These are phyloP conservation scores for Hymenoscyphus scutula DNA, from an alignment of 2,329 filamentous ascomycete species.

Conservation along the genomic window DNA sequence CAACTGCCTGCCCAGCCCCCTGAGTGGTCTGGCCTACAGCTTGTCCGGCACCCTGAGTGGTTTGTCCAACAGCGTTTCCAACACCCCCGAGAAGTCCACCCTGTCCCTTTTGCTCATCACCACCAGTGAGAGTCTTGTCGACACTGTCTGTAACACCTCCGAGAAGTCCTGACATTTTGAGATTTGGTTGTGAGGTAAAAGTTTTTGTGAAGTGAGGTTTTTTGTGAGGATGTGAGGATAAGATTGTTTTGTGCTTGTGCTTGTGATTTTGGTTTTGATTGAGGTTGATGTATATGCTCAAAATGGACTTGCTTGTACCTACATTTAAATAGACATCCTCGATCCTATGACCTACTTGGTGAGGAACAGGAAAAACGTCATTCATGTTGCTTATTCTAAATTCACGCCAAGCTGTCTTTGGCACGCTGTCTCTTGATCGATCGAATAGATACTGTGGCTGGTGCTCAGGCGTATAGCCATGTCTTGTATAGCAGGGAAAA, in stretches of 20 bases:
- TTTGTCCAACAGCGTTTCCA: conserved; percentile 35
- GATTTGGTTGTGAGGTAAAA: conserved; percentile 9
- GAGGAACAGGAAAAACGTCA: background rate
- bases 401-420: background rate
- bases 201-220: conserved; percentile 7
- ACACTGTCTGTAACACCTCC: conserved; percentile 38
- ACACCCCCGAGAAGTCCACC: conserved; percentile 40
- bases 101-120: conserved; percentile 39
- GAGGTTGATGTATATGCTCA: background rate
- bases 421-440: background rate
- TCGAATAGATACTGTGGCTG: background rate
- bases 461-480: background rate
- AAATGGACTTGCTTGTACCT: background rate
- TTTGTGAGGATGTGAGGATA: background rate
- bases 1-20: conserved; percentile 36
- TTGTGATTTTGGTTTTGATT: background rate
- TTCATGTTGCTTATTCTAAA: background rate
- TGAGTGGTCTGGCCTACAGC: conserved; percentile 34
- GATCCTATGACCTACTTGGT: background rate
- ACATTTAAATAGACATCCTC: background rate
- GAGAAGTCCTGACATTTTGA: conserved; percentile 36
- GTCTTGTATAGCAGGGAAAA: background rate
- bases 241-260: background rate
- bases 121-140: conserved; percentile 41
- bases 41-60: conserved; percentile 38